Evolutionary conservation across 495 filamentous ascomycete species (phyloP).

Genomic region (Lentithecium fluviatile): DNA sequence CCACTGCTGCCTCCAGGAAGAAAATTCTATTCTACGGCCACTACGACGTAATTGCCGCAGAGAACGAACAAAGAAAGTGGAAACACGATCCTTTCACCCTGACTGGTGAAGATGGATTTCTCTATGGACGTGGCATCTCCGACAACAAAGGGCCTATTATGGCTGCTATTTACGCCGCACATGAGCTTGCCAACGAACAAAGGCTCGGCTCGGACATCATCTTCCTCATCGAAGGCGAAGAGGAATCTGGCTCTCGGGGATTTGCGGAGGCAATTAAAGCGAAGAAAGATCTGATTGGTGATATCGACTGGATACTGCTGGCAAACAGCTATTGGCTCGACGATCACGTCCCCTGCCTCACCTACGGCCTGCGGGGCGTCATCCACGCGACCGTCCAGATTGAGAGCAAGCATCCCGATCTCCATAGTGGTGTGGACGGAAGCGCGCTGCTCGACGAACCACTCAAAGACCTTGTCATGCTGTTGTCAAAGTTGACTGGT

Average conservation of each 20-base stretch:
- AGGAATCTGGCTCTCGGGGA: slow-evolving; percentile 88
- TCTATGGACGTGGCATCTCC: slow-evolving; percentile 94
- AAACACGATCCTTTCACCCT: slow-evolving; percentile 81
- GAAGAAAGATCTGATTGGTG: slow-evolving; percentile 80
- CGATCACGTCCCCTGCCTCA: slow-evolving; percentile 90
- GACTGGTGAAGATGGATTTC: slow-evolving; percentile 81
- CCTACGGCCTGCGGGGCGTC: slow-evolving; percentile 92
- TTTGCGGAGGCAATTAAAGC: slow-evolving; percentile 76
- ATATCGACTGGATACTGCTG: slow-evolving; percentile 87
- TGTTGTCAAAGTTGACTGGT: slow-evolving; percentile 76
- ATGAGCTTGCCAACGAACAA: slow-evolving; percentile 77
- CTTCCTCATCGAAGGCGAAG: slow-evolving; percentile 95
- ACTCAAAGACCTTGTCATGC: slow-evolving; percentile 79
- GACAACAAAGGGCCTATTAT: slow-evolving; percentile 97
- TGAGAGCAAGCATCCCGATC: slow-evolving; percentile 79
- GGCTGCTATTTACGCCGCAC: slow-evolving; percentile 88
- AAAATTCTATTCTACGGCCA: slow-evolving; percentile 96
- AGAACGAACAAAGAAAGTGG: slow-evolving; percentile 74
- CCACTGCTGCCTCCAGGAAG: slow-evolving; percentile 60
- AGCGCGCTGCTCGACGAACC: slow-evolving; percentile 84
- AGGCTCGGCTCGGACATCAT: slow-evolving; percentile 79
- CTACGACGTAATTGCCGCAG: slow-evolving; percentile 96
- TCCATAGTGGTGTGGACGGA: slow-evolving; percentile 94
- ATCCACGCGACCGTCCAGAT: slow-evolving; percentile 88
- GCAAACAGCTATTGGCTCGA: slow-evolving; percentile 99